Base-by-base conservation (phyloP, 208 protist species). In the Phytomonas sp. region DNA sequence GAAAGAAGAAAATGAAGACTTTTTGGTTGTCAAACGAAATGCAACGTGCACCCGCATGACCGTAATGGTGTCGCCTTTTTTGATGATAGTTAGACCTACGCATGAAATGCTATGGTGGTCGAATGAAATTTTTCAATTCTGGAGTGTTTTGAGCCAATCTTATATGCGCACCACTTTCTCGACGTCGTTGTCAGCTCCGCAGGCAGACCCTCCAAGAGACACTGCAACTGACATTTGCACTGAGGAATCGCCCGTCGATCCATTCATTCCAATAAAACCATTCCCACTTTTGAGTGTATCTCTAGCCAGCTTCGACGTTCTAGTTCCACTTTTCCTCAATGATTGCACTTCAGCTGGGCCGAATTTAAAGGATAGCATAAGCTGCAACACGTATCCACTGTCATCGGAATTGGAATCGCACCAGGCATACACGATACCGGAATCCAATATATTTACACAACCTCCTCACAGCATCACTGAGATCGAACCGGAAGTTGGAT, bases 51-150 rank as follows among this genome's bases (percentile, higher is more conserved):
- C 84, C 6, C 78, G 77, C 37, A 37, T 83, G 2, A 71, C 74
- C 16, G 72, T 82, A 10, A 68, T 49, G 33, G 49, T 93, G n/a
- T 60, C 75, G 23, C 79, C 72, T 12, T 82, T 75, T 56, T 60
- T 80, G 3, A 36, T 93, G n/a, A 66, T 88, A 14, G 63, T 79
- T 45, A 73, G 84, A 16, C 83, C 84, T 4, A 42, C 79, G 61
- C 84, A 88, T 73, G 88, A 93, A 67, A 67, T 85, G 67, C 69
- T 65, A 12, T 93, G 88, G 88, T 93, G 88, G 88, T 33, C 63
- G 4, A 60, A 67, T 29, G 86, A 83, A 52, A 32, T 73, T 26
- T 61, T 16, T 19, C 40, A 49, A 49, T 49, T 49, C 40, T 49
- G 40, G 40, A 23, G 40, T 19, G 40, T 49, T 12, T 16, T 49